Evolutionary conservation across 116 monocot genomes (phyloP).

Genomic region (Phalaenopsis hybrid): DNA sequence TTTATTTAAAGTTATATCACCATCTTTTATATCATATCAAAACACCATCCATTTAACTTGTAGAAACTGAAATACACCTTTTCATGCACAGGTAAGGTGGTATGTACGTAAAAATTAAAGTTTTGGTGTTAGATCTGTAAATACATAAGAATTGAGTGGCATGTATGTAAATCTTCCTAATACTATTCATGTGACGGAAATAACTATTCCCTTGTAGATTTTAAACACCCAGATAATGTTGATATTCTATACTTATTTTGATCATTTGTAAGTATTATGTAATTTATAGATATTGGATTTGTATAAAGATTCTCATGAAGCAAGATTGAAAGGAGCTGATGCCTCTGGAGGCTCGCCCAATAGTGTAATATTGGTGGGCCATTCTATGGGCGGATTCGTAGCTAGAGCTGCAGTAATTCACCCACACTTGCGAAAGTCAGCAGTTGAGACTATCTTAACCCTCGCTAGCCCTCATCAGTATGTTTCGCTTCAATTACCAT

Average conservation of each 20-base stretch:
- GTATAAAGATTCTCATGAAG: constrained; percentile 59
- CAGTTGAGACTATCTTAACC: constrained; percentile 82
- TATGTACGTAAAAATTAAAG: too few species aligned
- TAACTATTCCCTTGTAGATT: background rate
- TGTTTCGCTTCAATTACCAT: constrained; percentile 14
- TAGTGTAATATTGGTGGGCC: constrained; percentile 89
- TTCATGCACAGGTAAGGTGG: too few species aligned
- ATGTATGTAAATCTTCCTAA: too few species aligned
- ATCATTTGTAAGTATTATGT: constrained; percentile 3
- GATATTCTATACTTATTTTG: background rate
- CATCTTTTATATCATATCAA: too few species aligned
- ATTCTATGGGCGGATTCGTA: constrained; percentile 99
- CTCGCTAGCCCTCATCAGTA: constrained; percentile 98
- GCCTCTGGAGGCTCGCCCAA: constrained; percentile 51
- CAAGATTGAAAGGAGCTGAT: constrained; percentile 35
- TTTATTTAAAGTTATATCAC: background rate
- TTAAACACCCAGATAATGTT: background rate
- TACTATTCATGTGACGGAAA: background rate
- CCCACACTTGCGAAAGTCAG: constrained; percentile 56
- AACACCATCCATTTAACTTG: too few species aligned
- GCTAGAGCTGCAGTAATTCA: constrained; percentile 85
- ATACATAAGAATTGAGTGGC: too few species aligned
- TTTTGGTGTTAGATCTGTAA: too few species aligned
- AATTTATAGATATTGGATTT: constrained; percentile 73
- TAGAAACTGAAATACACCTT: too few species aligned